Conservation (phyloP, 768 basidiomycete genomes). For the Boletus barrowsii region DNA sequence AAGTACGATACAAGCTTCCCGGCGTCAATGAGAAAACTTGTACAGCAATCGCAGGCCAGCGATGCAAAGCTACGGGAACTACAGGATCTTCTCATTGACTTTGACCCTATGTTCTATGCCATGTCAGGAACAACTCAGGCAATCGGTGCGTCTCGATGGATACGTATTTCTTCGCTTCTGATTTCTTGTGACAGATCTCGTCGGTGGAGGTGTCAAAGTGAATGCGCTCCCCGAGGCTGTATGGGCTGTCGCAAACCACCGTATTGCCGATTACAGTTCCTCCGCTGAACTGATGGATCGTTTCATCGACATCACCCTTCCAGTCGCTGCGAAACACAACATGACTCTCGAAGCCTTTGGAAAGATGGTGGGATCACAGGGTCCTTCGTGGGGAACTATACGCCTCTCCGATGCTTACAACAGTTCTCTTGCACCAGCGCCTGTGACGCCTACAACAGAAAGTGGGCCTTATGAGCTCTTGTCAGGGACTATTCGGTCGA, state of each 20-base stretch:
- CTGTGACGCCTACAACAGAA: constrained; percentile 38
- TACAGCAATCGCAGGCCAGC: constrained; percentile 20
- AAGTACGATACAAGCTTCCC: constrained; percentile 38
- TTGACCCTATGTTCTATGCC: constrained; percentile 20
- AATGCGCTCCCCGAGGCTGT: constrained; percentile 46
- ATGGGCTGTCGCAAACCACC: constrained; percentile 36
- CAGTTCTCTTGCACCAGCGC: constrained; percentile 39
- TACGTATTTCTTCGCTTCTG: constrained; percentile 12
- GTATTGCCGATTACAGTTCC: constrained; percentile 33
- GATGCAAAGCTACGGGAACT: constrained; percentile 19
- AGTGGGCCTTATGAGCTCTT: constrained; percentile 39
- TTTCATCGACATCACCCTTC: constrained; percentile 8
- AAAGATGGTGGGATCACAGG: constrained; percentile 20
- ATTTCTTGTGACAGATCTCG: constrained; percentile 36
- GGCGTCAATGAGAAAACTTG: constrained; percentile 14
- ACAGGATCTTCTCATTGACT: constrained; percentile 14
- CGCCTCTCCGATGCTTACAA: constrained; percentile 37
- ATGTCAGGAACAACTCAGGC: constrained; percentile 28
- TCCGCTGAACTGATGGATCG: constrained; percentile 8
- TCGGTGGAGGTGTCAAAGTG: constrained; percentile 41
- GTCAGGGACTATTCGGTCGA: constrained; percentile 43
- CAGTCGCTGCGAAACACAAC: constrained; percentile 35
- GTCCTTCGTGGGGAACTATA: constrained; percentile 35
- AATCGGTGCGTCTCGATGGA: constrained; percentile 16
- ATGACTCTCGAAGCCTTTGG: constrained; percentile 43